Conservation (phyloP, 768 basidiomycete species). For the Boletales sp. region DNA sequence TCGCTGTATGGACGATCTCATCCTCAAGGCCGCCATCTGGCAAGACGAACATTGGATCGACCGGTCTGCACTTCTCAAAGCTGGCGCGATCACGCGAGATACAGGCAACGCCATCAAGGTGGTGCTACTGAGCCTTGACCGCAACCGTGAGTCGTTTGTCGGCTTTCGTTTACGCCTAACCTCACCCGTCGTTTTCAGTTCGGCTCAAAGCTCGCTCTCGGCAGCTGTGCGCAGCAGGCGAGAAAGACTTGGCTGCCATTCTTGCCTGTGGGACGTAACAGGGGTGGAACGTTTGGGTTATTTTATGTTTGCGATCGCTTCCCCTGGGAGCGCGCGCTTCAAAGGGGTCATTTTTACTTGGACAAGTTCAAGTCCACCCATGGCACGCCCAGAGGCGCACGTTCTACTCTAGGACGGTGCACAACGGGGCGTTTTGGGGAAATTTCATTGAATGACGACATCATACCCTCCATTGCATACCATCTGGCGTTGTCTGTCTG, state of each 20-base stretch:
- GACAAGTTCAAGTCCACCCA: slow-evolving; percentile 12
- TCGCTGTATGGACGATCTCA: slow-evolving; percentile 91
- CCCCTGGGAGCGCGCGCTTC: neutral
- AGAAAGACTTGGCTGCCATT: slow-evolving; percentile 78
- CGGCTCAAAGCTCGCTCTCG: slow-evolving; percentile 87
- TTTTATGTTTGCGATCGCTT: neutral
- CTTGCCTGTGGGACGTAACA: slow-evolving; percentile 39
- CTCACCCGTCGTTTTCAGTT: slow-evolving; percentile 44
- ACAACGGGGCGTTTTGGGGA: neutral
- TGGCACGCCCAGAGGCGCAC: slow-evolving; percentile 21
- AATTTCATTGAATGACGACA: neutral
- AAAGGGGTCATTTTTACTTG: slow-evolving; percentile 7
- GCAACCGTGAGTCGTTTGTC: slow-evolving; percentile 64
- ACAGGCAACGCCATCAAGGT: slow-evolving; percentile 66
- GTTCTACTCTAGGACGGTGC: neutral
- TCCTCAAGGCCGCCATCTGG: slow-evolving; percentile 89
- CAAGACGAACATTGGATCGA: slow-evolving; percentile 92
- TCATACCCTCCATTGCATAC: slow-evolving; percentile 29
- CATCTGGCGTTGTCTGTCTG: neutral
- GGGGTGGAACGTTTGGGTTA: neutral
- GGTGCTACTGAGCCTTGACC: slow-evolving; percentile 85
- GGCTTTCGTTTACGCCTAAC: slow-evolving; percentile 8
- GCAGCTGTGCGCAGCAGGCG: slow-evolving; percentile 79
- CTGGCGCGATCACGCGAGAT: slow-evolving; percentile 31
- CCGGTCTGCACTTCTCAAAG: slow-evolving; percentile 67